Evolutionary conservation across 208 protist species (phyloP).

Genomic region (Acanthamoeba sp.): DNA sequence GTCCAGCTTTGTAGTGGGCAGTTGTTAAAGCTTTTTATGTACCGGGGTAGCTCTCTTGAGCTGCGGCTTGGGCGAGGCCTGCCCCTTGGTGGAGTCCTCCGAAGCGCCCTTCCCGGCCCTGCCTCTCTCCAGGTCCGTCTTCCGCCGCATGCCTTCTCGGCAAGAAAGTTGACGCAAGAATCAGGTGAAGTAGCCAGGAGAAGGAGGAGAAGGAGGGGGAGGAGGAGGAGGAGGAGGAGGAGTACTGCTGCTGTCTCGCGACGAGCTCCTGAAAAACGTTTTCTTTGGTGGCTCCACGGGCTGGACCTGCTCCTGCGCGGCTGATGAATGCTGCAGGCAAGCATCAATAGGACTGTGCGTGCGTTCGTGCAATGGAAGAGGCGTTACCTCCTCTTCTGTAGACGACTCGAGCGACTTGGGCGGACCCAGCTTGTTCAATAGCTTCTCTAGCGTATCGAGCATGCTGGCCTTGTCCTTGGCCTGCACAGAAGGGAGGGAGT

Average conservation of each 20-base stretch:
- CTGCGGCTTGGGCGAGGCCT: not conserved
- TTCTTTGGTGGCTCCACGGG: not conserved
- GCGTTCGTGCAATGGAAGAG: not conserved
- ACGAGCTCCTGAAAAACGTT: not conserved
- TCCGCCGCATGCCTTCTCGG: not conserved
- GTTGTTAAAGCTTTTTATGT: too few relatives aligned
- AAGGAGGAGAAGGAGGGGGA: not conserved
- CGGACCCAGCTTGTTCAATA: slow-evolving; percentile 8
- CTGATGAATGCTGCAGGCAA: too few relatives aligned
- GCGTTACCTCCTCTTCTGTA: not conserved
- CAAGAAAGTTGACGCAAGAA: not conserved
- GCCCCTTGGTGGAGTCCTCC: not conserved
- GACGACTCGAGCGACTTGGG: not conserved
- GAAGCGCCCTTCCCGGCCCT: not conserved
- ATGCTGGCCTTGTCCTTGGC: not conserved
- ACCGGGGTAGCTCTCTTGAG: not conserved
- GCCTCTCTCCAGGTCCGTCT: not conserved
- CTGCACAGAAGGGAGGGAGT: not conserved
- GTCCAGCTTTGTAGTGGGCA: too few relatives aligned
- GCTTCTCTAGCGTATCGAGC: not conserved
- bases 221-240: not conserved
- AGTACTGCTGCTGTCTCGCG: not conserved
- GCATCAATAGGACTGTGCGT: too few relatives aligned
- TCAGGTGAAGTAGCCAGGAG: not conserved
- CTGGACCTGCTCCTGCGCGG: not conserved